Conservation (phyloP, 1,139 yeast species). For the Magnusiomyces fungicola region DNA sequence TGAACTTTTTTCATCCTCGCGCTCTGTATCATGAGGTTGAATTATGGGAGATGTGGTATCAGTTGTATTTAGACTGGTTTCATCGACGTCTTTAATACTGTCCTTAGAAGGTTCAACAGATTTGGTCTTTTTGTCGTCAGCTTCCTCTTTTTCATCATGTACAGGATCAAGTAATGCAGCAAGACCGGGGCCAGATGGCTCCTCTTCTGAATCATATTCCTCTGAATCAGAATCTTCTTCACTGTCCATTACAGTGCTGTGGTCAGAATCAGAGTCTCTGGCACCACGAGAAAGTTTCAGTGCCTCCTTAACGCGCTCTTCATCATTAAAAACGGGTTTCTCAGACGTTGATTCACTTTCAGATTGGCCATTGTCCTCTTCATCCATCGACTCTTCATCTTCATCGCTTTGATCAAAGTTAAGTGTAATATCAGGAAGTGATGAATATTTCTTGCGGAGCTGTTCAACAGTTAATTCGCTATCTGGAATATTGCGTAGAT, state of each 20-base stretch:
- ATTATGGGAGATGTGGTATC: neutral
- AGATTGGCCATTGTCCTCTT: conserved; percentile 19
- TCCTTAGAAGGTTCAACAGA: neutral
- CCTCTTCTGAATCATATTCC: conserved; percentile 17
- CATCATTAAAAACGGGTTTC: conserved; percentile 12
- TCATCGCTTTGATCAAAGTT: conserved; percentile 14
- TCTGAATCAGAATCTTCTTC: conserved; percentile 16
- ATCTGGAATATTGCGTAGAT: conserved; percentile 34
- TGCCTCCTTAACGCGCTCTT: neutral
- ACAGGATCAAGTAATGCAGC: conserved; percentile 20
- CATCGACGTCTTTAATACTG: too few relatives aligned
- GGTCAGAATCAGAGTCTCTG: conserved; percentile 14
- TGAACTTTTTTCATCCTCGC: neutral
- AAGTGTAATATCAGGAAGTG: conserved; percentile 32
- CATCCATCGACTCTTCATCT: conserved; percentile 12
- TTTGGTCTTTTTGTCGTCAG: neutral
- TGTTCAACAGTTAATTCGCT: conserved; percentile 58
- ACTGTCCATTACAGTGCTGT: conserved; percentile 22
- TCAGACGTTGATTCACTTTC: conserved; percentile 7
- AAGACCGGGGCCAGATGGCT: conserved; percentile 23
- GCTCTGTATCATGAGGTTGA: neutral
- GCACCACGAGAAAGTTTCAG: neutral
- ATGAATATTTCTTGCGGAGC: conserved; percentile 55
- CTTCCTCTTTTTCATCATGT: conserved; percentile 11
- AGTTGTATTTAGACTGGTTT: neutral